Evolutionary conservation across 345 rosid genomes (phyloP).

Genomic region (Acer negundo): DNA sequence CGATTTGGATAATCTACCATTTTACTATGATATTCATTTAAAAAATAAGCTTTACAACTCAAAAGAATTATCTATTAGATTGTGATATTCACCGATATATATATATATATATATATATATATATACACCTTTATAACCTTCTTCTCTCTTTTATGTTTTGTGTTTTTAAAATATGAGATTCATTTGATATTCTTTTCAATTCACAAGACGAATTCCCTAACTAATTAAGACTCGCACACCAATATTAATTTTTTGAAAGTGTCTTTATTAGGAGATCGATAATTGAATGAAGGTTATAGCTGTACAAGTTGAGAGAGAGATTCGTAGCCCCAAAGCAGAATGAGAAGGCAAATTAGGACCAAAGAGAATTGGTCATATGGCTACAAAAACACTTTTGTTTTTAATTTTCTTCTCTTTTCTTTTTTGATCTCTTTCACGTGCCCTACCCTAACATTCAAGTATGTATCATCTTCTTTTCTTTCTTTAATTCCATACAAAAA

Average conservation of each 20-base stretch:
- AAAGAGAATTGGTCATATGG: neutral
- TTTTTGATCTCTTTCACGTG: slow-evolving; percentile 29
- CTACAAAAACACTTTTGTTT: slow-evolving; percentile 1
- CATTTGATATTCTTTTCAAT: no score
- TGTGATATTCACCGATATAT: no score
- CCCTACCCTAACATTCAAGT: slow-evolving; percentile 20
- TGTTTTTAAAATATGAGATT: no score
- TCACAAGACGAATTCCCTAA: no score
- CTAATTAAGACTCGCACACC: no score
- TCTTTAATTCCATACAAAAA: neutral
- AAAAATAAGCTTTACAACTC: no score
- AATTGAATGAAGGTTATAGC: slow-evolving; percentile 8
- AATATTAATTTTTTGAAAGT: neutral
- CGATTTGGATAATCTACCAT: no score
- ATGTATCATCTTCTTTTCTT: neutral
- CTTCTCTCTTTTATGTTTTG: no score
- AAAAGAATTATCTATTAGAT: no score
- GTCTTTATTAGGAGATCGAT: neutral
- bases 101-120: no score
- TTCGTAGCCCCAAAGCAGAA: slow-evolving; percentile 24
- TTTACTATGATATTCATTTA: no score
- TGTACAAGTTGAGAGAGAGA: slow-evolving; percentile 12
- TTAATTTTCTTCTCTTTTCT: neutral
- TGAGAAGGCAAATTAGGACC: slow-evolving; percentile 11
- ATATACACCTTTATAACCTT: no score